These are phyloP conservation scores for Kokia cookei DNA, from an alignment of 441 rosid genomes.

Conservation along the genomic window DNA sequence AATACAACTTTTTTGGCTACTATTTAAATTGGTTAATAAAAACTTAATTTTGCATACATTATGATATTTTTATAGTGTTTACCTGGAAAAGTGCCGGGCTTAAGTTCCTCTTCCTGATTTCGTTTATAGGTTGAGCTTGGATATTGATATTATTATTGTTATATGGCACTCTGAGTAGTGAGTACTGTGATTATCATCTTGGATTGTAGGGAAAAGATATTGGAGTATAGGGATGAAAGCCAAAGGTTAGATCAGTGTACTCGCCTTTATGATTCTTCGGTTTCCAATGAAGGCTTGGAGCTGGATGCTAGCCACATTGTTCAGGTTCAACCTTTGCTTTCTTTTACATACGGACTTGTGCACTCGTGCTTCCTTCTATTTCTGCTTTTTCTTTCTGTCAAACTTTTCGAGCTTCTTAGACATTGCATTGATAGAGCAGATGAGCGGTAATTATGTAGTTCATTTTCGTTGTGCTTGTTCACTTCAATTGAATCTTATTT, in stretches of 20 bases:
- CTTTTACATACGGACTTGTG: neutral
- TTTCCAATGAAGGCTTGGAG: conserved; percentile 83
- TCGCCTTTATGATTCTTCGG: conserved; percentile 94
- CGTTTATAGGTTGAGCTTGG: neutral
- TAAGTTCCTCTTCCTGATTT: neutral
- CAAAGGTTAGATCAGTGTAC: conserved; percentile 86
- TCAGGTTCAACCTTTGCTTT: conserved; percentile 46
- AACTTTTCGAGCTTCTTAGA: neutral
- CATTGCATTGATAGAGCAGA: neutral
- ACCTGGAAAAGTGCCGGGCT: neutral
- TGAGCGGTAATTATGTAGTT: neutral
- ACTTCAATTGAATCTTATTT: neutral
- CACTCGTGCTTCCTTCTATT: neutral
- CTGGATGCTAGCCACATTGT: conserved; percentile 81
- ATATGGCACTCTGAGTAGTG: conserved; percentile 9
- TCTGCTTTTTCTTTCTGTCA: neutral
- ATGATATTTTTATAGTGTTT: neutral
- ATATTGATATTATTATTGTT: neutral
- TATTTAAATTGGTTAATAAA: neutral
- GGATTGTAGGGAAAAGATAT: conserved; percentile 61
- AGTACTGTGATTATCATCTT: conserved; percentile 6
- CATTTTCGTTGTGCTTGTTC: neutral
- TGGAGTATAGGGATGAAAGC: conserved; percentile 82
- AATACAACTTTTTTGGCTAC: neutral
- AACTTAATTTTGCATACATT: neutral